Conservation (phyloP, 208 protist species). For the Trypanosoma platydactyli region DNA sequence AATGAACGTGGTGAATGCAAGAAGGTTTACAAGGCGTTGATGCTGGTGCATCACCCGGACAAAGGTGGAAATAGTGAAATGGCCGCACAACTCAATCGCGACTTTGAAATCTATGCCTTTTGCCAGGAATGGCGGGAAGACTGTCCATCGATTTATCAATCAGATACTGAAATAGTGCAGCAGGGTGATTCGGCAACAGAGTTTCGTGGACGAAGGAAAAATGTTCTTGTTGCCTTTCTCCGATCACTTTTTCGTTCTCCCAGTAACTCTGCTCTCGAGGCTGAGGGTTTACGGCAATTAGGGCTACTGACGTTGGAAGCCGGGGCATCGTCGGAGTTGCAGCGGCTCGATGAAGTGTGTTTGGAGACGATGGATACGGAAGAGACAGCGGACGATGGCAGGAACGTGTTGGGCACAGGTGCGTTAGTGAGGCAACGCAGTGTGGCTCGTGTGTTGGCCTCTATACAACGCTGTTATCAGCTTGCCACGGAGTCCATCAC, state of each 20-base stretch:
- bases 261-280: slow-evolving; percentile 60
- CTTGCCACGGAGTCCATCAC: slow-evolving; percentile 58
- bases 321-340: slow-evolving; percentile 41
- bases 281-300: slow-evolving; percentile 59
- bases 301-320: slow-evolving; percentile 62
- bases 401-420: slow-evolving; percentile 24
- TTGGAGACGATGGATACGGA: slow-evolving; percentile 17
- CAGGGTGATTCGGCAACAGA: not conserved
- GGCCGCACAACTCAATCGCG: slow-evolving; percentile 62
- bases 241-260: slow-evolving; percentile 59
- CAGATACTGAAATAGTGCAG: slow-evolving; percentile 18
- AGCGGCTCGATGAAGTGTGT: slow-evolving; percentile 38
- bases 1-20: slow-evolving; percentile 56
- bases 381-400: not conserved
- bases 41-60: slow-evolving; percentile 75
- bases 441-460: slow-evolving; percentile 47
- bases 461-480: slow-evolving; percentile 57
- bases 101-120: slow-evolving; percentile 79
- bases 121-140: slow-evolving; percentile 62
- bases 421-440: slow-evolving; percentile 49
- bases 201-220: slow-evolving; percentile 38
- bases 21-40: slow-evolving; percentile 60
- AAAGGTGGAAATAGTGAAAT: slow-evolving; percentile 56
- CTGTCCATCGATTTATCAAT: slow-evolving; percentile 32
- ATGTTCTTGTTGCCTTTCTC: slow-evolving; percentile 59